These are phyloP conservation scores for Acarospora socialis DNA, from an alignment of 2,329 filamentous ascomycete genomes.

Conservation along the genomic window DNA sequence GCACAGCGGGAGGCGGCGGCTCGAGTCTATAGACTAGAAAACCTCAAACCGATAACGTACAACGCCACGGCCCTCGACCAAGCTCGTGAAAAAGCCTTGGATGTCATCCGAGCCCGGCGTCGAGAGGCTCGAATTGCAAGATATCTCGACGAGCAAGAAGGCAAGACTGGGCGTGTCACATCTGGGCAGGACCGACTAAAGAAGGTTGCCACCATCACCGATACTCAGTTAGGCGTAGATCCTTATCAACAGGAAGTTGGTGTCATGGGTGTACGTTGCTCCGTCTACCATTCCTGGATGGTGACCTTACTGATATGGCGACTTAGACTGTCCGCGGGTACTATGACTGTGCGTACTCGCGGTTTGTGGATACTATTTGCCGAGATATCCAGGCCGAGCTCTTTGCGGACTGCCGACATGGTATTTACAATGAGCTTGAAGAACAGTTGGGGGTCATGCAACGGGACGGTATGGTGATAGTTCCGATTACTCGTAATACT, in stretches of 20 bases:
- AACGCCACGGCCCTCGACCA: slow-evolving; percentile 5
- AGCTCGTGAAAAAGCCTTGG: slow-evolving; percentile 2
- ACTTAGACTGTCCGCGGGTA: slow-evolving; percentile 11
- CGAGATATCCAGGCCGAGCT: slow-evolving; percentile 9
- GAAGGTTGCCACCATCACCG: slow-evolving; percentile 16
- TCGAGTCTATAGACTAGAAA: slow-evolving; percentile 6
- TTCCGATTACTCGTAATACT: too few species aligned
- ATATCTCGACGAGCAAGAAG: slow-evolving; percentile 14
- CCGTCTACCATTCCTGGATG: background rate
- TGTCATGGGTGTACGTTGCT: slow-evolving; percentile 27
- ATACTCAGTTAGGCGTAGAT: slow-evolving; percentile 21
- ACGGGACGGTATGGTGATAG: slow-evolving; percentile 10
- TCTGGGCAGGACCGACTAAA: slow-evolving; percentile 12
- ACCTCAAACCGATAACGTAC: slow-evolving; percentile 5
- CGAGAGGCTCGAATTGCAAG: slow-evolving; percentile 3
- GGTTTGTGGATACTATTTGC: slow-evolving; percentile 11
- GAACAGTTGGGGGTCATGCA: slow-evolving; percentile 7
- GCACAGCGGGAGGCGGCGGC: slow-evolving; percentile 4
- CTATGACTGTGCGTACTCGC: slow-evolving; percentile 11
- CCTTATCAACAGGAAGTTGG: slow-evolving; percentile 24
- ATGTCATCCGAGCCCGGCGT: slow-evolving; percentile 2
- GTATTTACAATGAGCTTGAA: slow-evolving; percentile 5
- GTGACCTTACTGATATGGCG: background rate
- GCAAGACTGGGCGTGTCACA: slow-evolving; percentile 2
- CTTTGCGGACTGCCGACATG: slow-evolving; percentile 9